Percentiles rank a stretch among this genome's conserved stretches.
These are phyloP conservation scores for Gossypioides kirkii DNA, from an alignment of 345 rosid species.

Conservation along the genomic window DNA sequence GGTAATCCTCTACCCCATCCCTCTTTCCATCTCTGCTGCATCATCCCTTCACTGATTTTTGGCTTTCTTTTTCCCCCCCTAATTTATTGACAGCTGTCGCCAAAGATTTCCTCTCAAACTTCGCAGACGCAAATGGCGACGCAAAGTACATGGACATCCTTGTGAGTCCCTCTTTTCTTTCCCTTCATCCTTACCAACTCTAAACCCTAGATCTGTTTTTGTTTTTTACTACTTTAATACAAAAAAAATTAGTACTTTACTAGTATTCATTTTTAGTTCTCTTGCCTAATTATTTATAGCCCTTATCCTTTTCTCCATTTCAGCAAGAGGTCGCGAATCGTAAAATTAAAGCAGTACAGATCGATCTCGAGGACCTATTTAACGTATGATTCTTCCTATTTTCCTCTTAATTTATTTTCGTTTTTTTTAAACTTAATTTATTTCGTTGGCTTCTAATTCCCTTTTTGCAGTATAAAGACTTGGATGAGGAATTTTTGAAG, in stretches of 20 bases:
- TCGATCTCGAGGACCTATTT: constrained; percentile 70
- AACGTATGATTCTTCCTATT: constrained; percentile 43
- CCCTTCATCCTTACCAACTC: neutral
- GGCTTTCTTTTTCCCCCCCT: neutral
- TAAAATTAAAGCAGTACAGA: constrained; percentile 66
- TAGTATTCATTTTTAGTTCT: neutral
- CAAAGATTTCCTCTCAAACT: constrained; percentile 72
- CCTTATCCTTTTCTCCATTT: constrained; percentile 8
- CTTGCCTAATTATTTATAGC: constrained; percentile 5
- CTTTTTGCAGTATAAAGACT: constrained; percentile 51
- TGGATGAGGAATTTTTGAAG: constrained; percentile 58
- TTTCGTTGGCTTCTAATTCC: neutral
- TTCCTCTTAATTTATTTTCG: neutral
- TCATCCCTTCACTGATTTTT: neutral
- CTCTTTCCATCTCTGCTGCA: neutral
- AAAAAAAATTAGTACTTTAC: neutral
- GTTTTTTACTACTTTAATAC: neutral
- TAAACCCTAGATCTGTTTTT: constrained; percentile 17
- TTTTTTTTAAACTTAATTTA: constrained; percentile 12
- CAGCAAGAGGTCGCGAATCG: constrained; percentile 92
- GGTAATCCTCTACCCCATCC: constrained; percentile 27
- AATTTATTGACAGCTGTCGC: constrained; percentile 41
- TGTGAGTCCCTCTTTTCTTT: constrained; percentile 35
- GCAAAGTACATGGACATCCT: constrained; percentile 78
- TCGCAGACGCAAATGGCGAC: constrained; percentile 60